A percentile compares a stretch with the other conserved stretches of the same genome.
These are phyloP conservation scores for Prunus mira DNA, from an alignment of 306 rosid species.

Conservation along the genomic window DNA sequence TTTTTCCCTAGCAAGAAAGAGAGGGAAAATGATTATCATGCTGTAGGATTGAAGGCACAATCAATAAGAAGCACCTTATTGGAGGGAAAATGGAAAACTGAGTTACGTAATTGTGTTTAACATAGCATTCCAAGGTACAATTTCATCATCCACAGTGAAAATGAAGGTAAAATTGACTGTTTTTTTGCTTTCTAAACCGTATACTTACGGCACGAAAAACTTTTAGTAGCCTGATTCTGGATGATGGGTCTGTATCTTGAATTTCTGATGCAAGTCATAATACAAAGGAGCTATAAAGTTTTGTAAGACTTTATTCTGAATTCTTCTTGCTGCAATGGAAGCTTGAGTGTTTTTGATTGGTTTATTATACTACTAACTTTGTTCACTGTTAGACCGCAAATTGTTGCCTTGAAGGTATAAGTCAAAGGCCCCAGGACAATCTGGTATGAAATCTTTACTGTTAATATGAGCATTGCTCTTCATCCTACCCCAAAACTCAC, in stretches of 20 bases:
- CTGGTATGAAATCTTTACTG: neutral
- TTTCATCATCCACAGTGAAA: neutral
- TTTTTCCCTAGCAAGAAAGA: neutral
- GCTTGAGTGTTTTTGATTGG: neutral
- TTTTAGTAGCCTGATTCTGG: neutral
- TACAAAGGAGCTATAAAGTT: neutral
- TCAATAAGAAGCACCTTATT: no score
- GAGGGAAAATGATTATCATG: neutral
- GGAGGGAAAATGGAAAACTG: neutral
- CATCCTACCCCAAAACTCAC: neutral
- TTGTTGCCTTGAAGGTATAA: neutral
- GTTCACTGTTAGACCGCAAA: neutral
- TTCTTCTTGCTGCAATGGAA: neutral
- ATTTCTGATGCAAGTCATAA: neutral
- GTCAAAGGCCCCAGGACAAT: neutral
- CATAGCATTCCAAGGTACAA: neutral
- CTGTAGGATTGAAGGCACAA: no score
- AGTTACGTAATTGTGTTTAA: neutral
- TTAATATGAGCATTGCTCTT: neutral
- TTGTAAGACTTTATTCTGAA: neutral
- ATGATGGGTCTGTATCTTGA: neutral
- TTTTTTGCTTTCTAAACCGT: neutral
- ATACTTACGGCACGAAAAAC: neutral
- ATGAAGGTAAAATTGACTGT: neutral
- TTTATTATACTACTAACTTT: no score